Evolutionary conservation across 495 filamentous ascomycete genomes (phyloP), one percentile per base, ranked within the genome.

Genomic region (Rostrohypoxylon terebratum): DNA sequence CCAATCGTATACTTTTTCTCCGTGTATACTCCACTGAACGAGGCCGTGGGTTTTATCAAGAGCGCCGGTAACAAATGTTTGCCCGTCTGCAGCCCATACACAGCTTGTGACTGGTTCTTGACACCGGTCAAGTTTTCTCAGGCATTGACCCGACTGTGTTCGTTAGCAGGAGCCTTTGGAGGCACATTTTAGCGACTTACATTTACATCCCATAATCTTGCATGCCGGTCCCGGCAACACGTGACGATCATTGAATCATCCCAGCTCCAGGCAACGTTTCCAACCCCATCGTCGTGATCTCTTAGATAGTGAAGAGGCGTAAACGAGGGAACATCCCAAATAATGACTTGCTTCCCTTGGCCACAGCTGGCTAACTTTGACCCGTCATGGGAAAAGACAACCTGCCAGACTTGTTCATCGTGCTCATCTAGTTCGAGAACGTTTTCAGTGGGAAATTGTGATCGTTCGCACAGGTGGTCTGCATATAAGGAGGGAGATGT

Each of bases 341-440:
- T 93, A 63, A 93, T 85, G 45, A 96, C 89, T 9, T 83, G 86
- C 9, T 83, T 86, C 71, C 94, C 93, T 69, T 86, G 85, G 61
- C 95, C 92, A 64, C 92, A 91, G 69, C 93, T 93, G 8, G 94
- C 96, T 62, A 99, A 80, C 57, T 89, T 91, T 54, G 86, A 89
- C 31, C 96, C 96, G 74, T 98, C 93, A 69, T 97, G 90, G 5
- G 96, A 98, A 77, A 97, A 99, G 65, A 88, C 84, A 21, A 97
- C 86, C 71, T 91, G 90, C 93, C 94, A 99, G 11, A 98, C 91
- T 80, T 99, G 94, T 68, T 94, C 92, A 0, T 82, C 82, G 75
- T 96, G 94, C 61, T 93, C 82, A 31, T 84, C 84, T n/a, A 98
- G 82, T 69, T 94, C 89, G 11, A 88, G 75, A 18, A 87, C 82